Base-by-base conservation (phyloP, 2,329 filamentous ascomycete genomes). In the Alternaria burnsii region DNA sequence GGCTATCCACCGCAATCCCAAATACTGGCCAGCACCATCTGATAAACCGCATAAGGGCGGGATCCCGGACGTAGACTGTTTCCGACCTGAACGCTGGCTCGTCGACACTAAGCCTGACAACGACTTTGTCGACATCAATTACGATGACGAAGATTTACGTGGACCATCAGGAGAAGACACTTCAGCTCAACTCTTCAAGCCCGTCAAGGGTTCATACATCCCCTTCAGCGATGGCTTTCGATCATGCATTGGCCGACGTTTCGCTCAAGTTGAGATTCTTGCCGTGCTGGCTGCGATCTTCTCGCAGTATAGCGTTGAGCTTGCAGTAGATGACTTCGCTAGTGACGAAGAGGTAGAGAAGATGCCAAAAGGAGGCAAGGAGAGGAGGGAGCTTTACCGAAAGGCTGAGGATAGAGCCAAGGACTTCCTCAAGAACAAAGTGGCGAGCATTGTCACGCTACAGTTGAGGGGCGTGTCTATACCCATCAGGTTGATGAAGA, bases 71-170 rank as follows among this genome's bases (percentile, higher is more conserved):
- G 78, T 91, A 1, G 82, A 89, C 54, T 86, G 90, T 59, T 94
- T 89, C 76, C 81, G 87, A 48, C 91, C 91, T 0, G 89, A 92
- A 76, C 85, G 91, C 43, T 94, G 92, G 91, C 86, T 92, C 14
- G 57, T 55, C 6, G 74, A 81, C 30, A 63, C 57, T 8, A 74
- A 72, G 22, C 53, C 57, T 1, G 56, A 64, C 3, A 68, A 70
- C 16, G 52, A 65, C 11, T 75, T 72, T 24, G 78, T 78, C 16
- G 75, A 82, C 12, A 77, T 79, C 22, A 73, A 79, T 3, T 79
- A 73, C 55, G 76, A 85, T 50, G 79, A 79, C 3, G 86, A 86
- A 55, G 85, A 88, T 52, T 84, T 86, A 60, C 87, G 86, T 55
- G 86, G 87, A 3, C 86, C 86, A 50, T 81, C 82, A 57, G 86